phyloP scores from a whole-genome alignment of 139 green algal genomes.

The Axilococcus clingmanii region DNA sequence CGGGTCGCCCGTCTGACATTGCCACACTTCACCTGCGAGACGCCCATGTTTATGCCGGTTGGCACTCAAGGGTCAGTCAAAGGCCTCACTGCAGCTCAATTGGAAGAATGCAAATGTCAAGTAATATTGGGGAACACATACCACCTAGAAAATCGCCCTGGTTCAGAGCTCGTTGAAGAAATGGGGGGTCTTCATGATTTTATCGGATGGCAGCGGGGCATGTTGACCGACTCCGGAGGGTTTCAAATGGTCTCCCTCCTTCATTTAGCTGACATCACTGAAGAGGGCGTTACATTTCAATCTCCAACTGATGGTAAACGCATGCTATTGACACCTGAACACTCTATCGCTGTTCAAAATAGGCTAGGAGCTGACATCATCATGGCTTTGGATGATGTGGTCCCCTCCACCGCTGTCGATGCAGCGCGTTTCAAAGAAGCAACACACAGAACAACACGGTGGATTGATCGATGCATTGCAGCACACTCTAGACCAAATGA shows the following conservation, averaged over 20 bases:
- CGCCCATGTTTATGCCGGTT: slow-evolving; percentile 99
- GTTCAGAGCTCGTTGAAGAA: slow-evolving; percentile 58
- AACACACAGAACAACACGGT: slow-evolving; percentile 80
- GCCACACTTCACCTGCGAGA: slow-evolving; percentile 73
- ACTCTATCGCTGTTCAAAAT: slow-evolving; percentile 88
- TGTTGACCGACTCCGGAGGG: slow-evolving; percentile 72
- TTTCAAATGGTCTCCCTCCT: slow-evolving; percentile 86
- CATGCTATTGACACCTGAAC: slow-evolving; percentile 93
- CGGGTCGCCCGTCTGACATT: slow-evolving; percentile 66
- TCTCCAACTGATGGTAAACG: slow-evolving; percentile 66
- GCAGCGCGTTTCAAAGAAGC: slow-evolving; percentile 78
- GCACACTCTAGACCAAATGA: slow-evolving; percentile 68
- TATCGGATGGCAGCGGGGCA: slow-evolving; percentile 70
- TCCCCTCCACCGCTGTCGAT: slow-evolving; percentile 44
- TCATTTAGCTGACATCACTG: slow-evolving; percentile 82
- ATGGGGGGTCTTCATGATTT: slow-evolving; percentile 85
- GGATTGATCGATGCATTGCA: slow-evolving; percentile 92
- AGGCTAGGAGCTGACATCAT: slow-evolving; percentile 86
- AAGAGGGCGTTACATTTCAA: slow-evolving; percentile 84
- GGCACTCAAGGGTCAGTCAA: slow-evolving; percentile 93
- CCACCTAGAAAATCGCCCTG: slow-evolving; percentile 51
- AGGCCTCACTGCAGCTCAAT: slow-evolving; percentile 65
- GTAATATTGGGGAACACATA: slow-evolving; percentile 96
- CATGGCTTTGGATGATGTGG: slow-evolving; percentile 95
- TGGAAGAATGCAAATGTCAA: slow-evolving; percentile 74